Percentiles rank a stretch among this genome's conserved stretches.
Conservation (phyloP, 257 asterid species). For the Nicotiana benthamiana region DNA sequence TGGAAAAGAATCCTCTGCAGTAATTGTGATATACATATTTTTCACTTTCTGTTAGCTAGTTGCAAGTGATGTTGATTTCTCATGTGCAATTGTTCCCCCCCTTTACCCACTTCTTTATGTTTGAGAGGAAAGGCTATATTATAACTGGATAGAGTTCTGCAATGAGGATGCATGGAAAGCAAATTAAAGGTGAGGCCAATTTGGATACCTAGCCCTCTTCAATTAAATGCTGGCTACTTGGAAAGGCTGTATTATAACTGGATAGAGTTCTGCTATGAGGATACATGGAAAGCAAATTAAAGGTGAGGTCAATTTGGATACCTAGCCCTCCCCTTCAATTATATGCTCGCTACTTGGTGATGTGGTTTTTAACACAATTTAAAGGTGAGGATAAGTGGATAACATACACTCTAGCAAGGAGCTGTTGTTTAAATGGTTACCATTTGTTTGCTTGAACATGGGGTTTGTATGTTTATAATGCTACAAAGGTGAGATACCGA, state of each 20-base stretch:
- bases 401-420: neutral
- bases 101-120: neutral
- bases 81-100: neutral
- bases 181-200: neutral
- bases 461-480: neutral
- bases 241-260: neutral
- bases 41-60: neutral
- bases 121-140: neutral
- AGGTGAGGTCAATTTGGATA: neutral
- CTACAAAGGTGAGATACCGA: neutral
- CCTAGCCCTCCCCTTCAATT: neutral
- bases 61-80: neutral
- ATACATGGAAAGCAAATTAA: neutral
- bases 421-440: neutral
- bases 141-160: neutral
- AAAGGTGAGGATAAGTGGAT: too few relatives aligned
- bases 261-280: neutral
- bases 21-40: neutral
- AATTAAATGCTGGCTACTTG: neutral
- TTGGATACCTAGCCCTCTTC: neutral
- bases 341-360: neutral
- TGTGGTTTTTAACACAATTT: neutral
- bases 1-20: neutral
- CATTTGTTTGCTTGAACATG: neutral
- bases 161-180: neutral